These are phyloP conservation scores for Dactylella cylindrospora DNA, from an alignment of 2,329 filamentous ascomycete genomes.

Conservation along the genomic window DNA sequence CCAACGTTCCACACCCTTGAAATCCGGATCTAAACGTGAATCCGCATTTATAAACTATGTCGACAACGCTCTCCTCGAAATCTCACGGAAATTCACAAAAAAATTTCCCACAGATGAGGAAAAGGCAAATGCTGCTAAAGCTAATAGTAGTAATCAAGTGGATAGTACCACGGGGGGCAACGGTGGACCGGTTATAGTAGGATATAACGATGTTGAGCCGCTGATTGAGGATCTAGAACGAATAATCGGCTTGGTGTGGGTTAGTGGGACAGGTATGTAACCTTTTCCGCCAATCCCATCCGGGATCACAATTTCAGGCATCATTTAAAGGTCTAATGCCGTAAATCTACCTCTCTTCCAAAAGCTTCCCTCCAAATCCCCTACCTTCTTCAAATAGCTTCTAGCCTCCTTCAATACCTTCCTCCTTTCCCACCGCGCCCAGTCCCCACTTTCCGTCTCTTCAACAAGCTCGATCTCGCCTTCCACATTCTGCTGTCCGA, in stretches of 20 bases:
- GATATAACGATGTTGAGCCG: constrained; percentile 41
- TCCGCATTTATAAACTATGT: constrained; percentile 38
- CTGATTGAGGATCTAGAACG: constrained; percentile 27
- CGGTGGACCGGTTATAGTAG: constrained; percentile 12
- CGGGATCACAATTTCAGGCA: not conserved
- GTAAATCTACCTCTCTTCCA: not conserved
- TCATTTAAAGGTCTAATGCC: too few species aligned
- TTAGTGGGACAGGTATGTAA: constrained; percentile 34
- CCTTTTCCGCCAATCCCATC: not conserved
- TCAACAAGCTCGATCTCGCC: constrained; percentile 41
- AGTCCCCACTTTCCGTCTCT: constrained; percentile 29
- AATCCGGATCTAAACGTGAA: constrained; percentile 36
- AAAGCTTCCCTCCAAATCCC: constrained; percentile 38
- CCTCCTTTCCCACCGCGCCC: constrained; percentile 35
- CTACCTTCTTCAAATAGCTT: constrained; percentile 35
- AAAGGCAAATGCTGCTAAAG: constrained; percentile 9
- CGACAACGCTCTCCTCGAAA: constrained; percentile 31
- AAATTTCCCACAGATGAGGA: constrained; percentile 39
- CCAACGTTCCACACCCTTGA: constrained; percentile 29
- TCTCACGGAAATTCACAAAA: constrained; percentile 44
- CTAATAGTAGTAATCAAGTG: not conserved
- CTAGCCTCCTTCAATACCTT: constrained; percentile 30
- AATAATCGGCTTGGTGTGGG: constrained; percentile 35
- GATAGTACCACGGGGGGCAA: not conserved
- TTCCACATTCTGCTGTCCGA: constrained; percentile 34